A percentile compares a stretch with the other conserved stretches of the same genome.
Conservation (phyloP, 129 eudicot species). For the Ambrosia artemisiifolia region DNA sequence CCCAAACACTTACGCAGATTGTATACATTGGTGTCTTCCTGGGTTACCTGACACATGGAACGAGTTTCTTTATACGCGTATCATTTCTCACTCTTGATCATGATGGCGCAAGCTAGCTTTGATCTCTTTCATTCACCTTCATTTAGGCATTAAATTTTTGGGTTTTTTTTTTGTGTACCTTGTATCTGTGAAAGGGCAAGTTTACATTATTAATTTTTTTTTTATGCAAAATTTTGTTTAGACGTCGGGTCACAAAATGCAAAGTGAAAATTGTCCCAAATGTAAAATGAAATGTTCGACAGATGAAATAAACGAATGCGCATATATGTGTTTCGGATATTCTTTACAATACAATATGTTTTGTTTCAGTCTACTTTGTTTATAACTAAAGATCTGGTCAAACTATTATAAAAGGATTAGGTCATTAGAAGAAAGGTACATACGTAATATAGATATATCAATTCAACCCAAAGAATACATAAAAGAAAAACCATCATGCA, state of each 20-base stretch:
- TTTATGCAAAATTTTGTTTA: slow-evolving; percentile 20
- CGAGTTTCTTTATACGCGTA: slow-evolving; percentile 71
- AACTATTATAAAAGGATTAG: too few relatives aligned
- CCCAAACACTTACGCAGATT: slow-evolving; percentile 69
- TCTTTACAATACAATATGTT: too few relatives aligned
- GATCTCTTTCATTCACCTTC: slow-evolving; percentile 6
- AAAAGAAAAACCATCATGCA: too few relatives aligned
- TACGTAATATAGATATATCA: too few relatives aligned
- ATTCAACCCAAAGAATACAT: too few relatives aligned
- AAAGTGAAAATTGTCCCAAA: slow-evolving; percentile 17
- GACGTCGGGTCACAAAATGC: slow-evolving; percentile 8
- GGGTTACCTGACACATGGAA: slow-evolving; percentile 94
- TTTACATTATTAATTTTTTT: slow-evolving; percentile 15
- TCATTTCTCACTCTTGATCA: slow-evolving; percentile 62
- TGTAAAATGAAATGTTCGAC: slow-evolving; percentile 30
- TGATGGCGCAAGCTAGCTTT: background rate
- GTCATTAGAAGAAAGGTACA: too few relatives aligned
- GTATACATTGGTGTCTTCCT: slow-evolving; percentile 97
- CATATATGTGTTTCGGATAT: slow-evolving; percentile 2
- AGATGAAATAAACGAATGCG: slow-evolving; percentile 22
- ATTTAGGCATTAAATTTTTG: slow-evolving; percentile 15
- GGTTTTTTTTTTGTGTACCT: slow-evolving; percentile 17
- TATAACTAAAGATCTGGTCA: too few relatives aligned
- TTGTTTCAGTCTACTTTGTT: too few relatives aligned
- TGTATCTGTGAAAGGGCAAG: slow-evolving; percentile 24